phyloP scores from a whole-genome alignment of 1,284 basidiomycete genomes.

The Peniophora sp. region DNA sequence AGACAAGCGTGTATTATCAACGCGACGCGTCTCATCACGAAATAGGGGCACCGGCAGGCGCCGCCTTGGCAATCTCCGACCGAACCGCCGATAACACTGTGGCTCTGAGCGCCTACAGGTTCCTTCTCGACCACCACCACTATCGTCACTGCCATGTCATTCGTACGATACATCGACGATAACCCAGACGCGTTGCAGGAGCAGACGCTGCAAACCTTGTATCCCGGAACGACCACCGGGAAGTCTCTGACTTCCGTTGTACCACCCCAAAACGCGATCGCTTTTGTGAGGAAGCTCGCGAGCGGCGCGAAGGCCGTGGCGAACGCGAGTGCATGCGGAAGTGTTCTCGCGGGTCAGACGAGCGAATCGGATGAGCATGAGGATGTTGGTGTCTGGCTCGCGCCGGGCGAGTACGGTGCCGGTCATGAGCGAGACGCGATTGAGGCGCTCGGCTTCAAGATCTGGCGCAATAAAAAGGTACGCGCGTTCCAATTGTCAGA shows the following conservation, averaged over 20 bases:
- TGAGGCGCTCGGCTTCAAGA: conserved; percentile 14
- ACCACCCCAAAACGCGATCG: conserved; percentile 1
- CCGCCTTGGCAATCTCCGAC: no score
- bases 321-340: conserved; percentile 32
- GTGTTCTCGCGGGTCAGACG: conserved; percentile 41
- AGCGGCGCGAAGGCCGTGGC: conserved; percentile 30
- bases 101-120: no score
- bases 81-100: no score
- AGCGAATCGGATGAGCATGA: conserved; percentile 50
- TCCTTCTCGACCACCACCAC: no score
- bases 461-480: conserved; percentile 3
- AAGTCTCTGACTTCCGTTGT: conserved; percentile 7
- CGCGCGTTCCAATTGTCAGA: conserved; percentile 1
- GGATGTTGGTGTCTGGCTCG: conserved; percentile 45
- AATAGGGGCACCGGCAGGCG: no score
- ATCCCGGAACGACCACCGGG: conserved; percentile 3
- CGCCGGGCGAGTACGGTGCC: conserved; percentile 21
- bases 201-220: conserved; percentile 7
- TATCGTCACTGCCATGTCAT: no score
- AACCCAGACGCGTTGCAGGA: not conserved
- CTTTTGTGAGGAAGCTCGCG: conserved; percentile 24
- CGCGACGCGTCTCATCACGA: no score
- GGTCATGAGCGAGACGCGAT: conserved; percentile 17
- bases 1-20: no score
- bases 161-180: no score